Evolutionary conservation across 345 rosid genomes (phyloP), one percentile per base, ranked within the genome.

Genomic region (Camelina hispida): DNA sequence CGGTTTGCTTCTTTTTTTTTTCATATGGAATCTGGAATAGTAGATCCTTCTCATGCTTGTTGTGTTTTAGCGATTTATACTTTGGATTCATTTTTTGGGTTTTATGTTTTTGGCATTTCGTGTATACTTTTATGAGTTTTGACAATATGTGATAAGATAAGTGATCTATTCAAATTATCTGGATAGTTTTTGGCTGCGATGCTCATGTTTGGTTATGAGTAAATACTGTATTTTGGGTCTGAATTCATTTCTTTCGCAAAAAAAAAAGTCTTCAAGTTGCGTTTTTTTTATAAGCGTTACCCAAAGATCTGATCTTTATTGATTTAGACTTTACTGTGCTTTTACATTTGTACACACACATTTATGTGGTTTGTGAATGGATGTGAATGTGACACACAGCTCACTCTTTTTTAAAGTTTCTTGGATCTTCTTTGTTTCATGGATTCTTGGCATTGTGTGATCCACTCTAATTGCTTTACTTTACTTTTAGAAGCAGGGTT

Each of bases 301-400:
- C 76, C 10, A 50, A 77, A 77, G 62, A 58, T 71, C 72, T 71
- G 61, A 51, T 40, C 30, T 15, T 64, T 65, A 65, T 57, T 65
- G 53, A 28, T 65, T 3, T 3, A 47, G 68, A 71, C 68, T 64
- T 64, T 65, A 57, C 43, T 48, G 12, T 57, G 72, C 16, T 38
- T 77, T 64, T 65, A 77, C 76, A 77, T 50, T 18, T 77, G 62
- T 64, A 9, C 47, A 20, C 50, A 77, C n/a, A n/a, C n/a, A n/a
- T n/a, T n/a, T n/a, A n/a, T n/a, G n/a, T n/a, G n/a, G n/a, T n/a
- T n/a, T n/a, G n/a, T n/a, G n/a, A n/a, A n/a, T n/a, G n/a, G n/a
- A n/a, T 76, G 10, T 69, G 37, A 43, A 8, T 59, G 50, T 68
- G 57, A 43, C 51, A 61, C 62, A 38, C 35, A 60, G 56, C 46